Base-by-base conservation (phyloP, 768 basidiomycete species). In the Tylopilus sp. region DNA sequence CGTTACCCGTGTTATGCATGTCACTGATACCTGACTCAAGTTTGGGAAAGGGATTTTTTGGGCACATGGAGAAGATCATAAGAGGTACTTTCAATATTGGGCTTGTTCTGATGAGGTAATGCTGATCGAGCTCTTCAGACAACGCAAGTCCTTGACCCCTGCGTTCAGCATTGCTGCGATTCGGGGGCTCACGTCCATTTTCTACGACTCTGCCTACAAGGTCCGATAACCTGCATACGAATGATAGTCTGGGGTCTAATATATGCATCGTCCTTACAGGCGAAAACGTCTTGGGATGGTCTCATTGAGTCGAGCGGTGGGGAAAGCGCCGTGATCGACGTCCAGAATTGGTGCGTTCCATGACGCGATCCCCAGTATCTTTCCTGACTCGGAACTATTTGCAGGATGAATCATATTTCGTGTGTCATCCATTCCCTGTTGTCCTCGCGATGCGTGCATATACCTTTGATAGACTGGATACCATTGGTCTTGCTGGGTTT, bases 161-260 rank as follows among this genome's bases (percentile, higher is more conserved):
- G n/a, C n/a, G n/a, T n/a, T n/a, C n/a, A n/a, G n/a, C n/a, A n/a
- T n/a, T n/a, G n/a, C n/a, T n/a, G n/a, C n/a, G n/a, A n/a, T n/a
- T n/a, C n/a, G n/a, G n/a, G n/a, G n/a, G n/a, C n/a, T n/a, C n/a
- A n/a, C n/a, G n/a, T n/a, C n/a, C n/a, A n/a, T n/a, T n/a, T n/a
- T n/a, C n/a, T n/a, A n/a, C n/a, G n/a, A n/a, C n/a, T n/a, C n/a
- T 65, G 53, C 66, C 69, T 51, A 65, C 0, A 60, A 76, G 2
- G 75, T 75, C 50, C 75, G 67, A 21, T 70, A 75, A 44, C 71
- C 71, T 0, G 74, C 47, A 17, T 53, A 57, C 47, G 58, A 58
- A n/a, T n/a, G n/a, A n/a, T n/a, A n/a, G n/a, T n/a, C n/a, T n/a
- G n/a, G n/a, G 51, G 57, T 57, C 15, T n/a, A n/a, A 26, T 40